These are phyloP conservation scores for Suillus clintonianus DNA, from an alignment of 768 basidiomycete species.

Conservation along the genomic window DNA sequence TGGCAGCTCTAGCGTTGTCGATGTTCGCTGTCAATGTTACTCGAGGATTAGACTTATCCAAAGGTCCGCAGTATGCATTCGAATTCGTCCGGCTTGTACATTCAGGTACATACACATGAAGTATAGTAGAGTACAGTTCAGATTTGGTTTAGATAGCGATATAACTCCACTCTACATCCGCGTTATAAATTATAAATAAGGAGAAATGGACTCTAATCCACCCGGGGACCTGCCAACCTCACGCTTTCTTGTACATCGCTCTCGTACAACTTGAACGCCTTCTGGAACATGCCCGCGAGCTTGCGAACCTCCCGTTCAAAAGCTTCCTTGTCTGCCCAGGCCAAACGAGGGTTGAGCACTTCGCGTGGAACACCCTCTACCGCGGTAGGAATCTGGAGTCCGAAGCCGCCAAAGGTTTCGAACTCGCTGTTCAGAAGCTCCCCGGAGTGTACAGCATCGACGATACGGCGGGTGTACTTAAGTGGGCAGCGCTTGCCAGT, in stretches of 20 bases:
- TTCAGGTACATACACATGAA: not conserved
- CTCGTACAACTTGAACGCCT: conserved; percentile 92
- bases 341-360: conserved; percentile 83
- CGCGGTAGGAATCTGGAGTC: conserved; percentile 78
- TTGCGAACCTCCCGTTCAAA: conserved; percentile 88
- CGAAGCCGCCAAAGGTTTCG: conserved; percentile 83
- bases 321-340: conserved; percentile 88
- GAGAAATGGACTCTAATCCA: conserved; percentile 20
- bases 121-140: not conserved
- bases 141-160: not conserved
- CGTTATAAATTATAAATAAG: not conserved
- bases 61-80: not conserved
- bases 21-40: too few species aligned
- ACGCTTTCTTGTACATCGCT: conserved; percentile 82
- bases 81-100: not conserved
- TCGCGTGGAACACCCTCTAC: conserved; percentile 89
- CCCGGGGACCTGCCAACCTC: conserved; percentile 72
- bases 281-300: conserved; percentile 90
- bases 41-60: too few species aligned
- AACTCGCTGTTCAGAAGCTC: conserved; percentile 85
- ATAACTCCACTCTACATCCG: not conserved
- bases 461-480: conserved; percentile 92
- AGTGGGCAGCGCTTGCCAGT: conserved; percentile 94
- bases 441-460: conserved; percentile 96
- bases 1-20: not conserved